Evolutionary conservation across 345 rosid genomes (phyloP).

Genomic region (Citrus sinensis): DVS_A1.0 CM039164.1:26271501-26272000

Average conservation of each 20-base stretch:
- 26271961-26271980: too few species aligned
- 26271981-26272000: too few species aligned
- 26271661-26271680: conserved; percentile 55
- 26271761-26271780: not conserved
- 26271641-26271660: conserved; percentile 92
- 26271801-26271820: not conserved
- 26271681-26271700: not conserved
- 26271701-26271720: not conserved
- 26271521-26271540: not conserved
- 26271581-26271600: conserved; percentile 84
- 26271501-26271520: too few species aligned
- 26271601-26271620: conserved; percentile 91
- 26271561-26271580: conserved; percentile 74
- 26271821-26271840: not conserved
- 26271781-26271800: not conserved
- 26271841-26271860: not conserved
- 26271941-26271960: not conserved
- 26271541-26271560: not conserved
- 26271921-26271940: not conserved
- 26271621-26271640: conserved; percentile 93
- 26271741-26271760: not conserved
- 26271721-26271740: not conserved
- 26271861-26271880: not conserved
- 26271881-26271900: not conserved
- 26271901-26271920: not conserved